These are phyloP conservation scores for Euptelea pleiosperma DNA, from an alignment of 164 flowering plant species.

Conservation along the genomic window DNA sequence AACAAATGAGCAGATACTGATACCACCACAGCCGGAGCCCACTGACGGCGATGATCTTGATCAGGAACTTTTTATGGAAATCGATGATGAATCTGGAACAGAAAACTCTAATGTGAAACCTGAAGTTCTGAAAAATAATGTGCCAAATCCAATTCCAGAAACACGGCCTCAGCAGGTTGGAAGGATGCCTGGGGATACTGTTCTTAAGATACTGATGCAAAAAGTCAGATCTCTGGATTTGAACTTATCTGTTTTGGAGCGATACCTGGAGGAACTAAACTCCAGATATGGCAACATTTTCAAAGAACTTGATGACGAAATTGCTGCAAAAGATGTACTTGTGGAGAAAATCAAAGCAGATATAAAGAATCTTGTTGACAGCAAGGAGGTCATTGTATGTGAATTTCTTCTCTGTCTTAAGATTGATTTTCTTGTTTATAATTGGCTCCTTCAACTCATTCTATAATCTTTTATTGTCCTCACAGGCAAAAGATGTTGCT, in stretches of 20 bases:
- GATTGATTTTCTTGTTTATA: background rate
- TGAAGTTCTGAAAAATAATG: slow-evolving; percentile 27
- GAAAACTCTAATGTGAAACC: slow-evolving; percentile 28
- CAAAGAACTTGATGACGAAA: slow-evolving; percentile 65
- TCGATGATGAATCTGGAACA: slow-evolving; percentile 28
- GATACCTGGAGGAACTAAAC: slow-evolving; percentile 76
- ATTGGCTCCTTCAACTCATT: slow-evolving; percentile 3
- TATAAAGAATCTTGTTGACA: slow-evolving; percentile 40
- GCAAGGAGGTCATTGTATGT: slow-evolving; percentile 62
- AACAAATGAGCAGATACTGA: slow-evolving; percentile 24
- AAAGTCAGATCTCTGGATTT: slow-evolving; percentile 83
- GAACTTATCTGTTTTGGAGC: slow-evolving; percentile 74
- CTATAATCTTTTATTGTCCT: slow-evolving; percentile 7
- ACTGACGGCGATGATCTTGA: slow-evolving; percentile 25
- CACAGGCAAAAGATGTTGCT: slow-evolving; percentile 64
- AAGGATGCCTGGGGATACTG: slow-evolving; percentile 94
- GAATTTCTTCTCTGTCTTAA: slow-evolving; percentile 9
- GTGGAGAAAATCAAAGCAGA: slow-evolving; percentile 54
- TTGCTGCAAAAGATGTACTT: slow-evolving; percentile 47
- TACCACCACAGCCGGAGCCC: slow-evolving; percentile 25
- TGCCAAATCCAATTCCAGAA: slow-evolving; percentile 61
- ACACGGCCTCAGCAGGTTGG: slow-evolving; percentile 59
- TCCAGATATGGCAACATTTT: slow-evolving; percentile 71
- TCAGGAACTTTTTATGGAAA: slow-evolving; percentile 25
- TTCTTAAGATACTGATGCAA: slow-evolving; percentile 90